Evolutionary conservation across 2,329 filamentous ascomycete species (phyloP).

Genomic region (Laburnicola sp.): DNA sequence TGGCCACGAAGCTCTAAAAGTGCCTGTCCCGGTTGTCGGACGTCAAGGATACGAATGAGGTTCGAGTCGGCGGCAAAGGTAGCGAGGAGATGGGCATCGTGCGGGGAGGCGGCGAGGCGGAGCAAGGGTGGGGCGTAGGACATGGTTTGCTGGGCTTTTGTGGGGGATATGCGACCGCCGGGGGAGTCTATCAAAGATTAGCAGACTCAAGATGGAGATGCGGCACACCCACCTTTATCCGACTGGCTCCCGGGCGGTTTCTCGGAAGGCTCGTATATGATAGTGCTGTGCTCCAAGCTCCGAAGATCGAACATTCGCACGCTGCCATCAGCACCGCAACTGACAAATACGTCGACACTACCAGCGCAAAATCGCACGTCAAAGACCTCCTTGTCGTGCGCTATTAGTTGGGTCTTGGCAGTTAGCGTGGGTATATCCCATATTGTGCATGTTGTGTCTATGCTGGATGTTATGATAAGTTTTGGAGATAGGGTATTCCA

Average conservation of each 20-base stretch:
- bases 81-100: conserved; percentile 93
- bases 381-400: conserved; percentile 98
- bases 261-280: conserved; percentile 95
- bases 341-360: conserved; percentile 98
- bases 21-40: conserved; percentile 93
- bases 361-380: conserved; percentile 98
- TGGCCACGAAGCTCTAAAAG: conserved; percentile 92
- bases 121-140: conserved; percentile 66
- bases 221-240: conserved; percentile 45
- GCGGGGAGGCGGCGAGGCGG: conserved; percentile 84
- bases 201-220: not conserved
- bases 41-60: conserved; percentile 90
- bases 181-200: conserved; percentile 47
- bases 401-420: conserved; percentile 96
- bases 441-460: conserved; percentile 98
- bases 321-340: conserved; percentile 94
- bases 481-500: conserved; percentile 98
- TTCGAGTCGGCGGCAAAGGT: conserved; percentile 95
- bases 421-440: conserved; percentile 99
- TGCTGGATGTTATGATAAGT: conserved; percentile 97
- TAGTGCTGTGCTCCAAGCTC: conserved; percentile 95
- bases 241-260: conserved; percentile 63
- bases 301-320: conserved; percentile 98
- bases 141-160: conserved; percentile 76
- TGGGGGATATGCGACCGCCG: conserved; percentile 66